Evolutionary conservation across 176 grass and related monocot genomes (phyloP).

Genomic region (maize (Zea mays)): Zm-B73-REFERENCE-NAM-5.0 NC_050100.1:179922501-179923000

Average conservation of each 20-base stretch:
- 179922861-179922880: constrained; percentile 35
- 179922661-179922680: constrained; percentile 46
- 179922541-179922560: constrained; percentile 9
- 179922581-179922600: constrained; percentile 49
- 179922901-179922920: constrained; percentile 35
- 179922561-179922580: constrained; percentile 44
- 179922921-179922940: constrained; percentile 13
- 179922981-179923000: constrained; percentile 55
- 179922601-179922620: constrained; percentile 27
- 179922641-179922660: constrained; percentile 47
- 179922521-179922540: constrained; percentile 23
- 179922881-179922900: constrained; percentile 38
- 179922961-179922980: constrained; percentile 36
- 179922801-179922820: constrained; percentile 43
- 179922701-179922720: constrained; percentile 41
- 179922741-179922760: neutral
- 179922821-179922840: constrained; percentile 22
- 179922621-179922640: constrained; percentile 50
- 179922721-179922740: neutral
- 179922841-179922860: constrained; percentile 30
- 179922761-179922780: neutral
- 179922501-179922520: constrained; percentile 6
- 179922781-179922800: neutral
- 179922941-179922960: constrained; percentile 22
- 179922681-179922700: constrained; percentile 31